phyloP scores from a whole-genome alignment of 2,329 filamentous ascomycete genomes.

The Zymoseptoria pseudotritici region DNA sequence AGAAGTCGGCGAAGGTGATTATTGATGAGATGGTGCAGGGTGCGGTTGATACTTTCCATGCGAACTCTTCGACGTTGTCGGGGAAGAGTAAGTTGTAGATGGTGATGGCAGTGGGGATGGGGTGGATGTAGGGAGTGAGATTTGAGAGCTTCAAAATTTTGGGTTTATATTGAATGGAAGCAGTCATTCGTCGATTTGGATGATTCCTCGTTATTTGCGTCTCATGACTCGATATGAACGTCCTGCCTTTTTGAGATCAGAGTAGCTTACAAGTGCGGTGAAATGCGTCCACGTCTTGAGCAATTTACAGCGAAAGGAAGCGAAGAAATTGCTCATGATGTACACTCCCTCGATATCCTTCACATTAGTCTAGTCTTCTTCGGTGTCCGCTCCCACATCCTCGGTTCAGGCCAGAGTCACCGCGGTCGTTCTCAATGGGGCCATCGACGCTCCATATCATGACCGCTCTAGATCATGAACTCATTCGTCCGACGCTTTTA shows the following conservation, averaged over 20 bases:
- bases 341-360: too few species aligned
- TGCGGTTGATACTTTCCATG: slow-evolving; percentile 42
- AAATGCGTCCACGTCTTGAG: too few species aligned
- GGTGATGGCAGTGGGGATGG: too few species aligned
- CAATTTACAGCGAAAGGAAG: too few species aligned
- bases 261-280: too few species aligned
- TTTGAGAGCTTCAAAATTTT: background rate
- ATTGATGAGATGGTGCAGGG: slow-evolving; percentile 90
- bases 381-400: too few species aligned
- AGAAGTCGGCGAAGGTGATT: slow-evolving; percentile 82
- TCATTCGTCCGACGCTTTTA: background rate
- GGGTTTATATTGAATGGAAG: background rate
- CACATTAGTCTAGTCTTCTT: too few species aligned
- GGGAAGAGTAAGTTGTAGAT: slow-evolving; percentile 32
- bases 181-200: background rate
- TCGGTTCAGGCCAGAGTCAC: background rate
- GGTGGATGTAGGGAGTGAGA: background rate
- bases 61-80: slow-evolving; percentile 22
- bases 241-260: background rate
- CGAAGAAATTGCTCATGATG: too few species aligned
- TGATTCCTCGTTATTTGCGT: background rate
- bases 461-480: background rate
- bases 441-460: background rate
- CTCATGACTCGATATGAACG: background rate
- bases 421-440: background rate